Evolutionary conservation across 2,329 filamentous ascomycete species (phyloP).

Genomic region (Alternaria tenuissima): DNA sequence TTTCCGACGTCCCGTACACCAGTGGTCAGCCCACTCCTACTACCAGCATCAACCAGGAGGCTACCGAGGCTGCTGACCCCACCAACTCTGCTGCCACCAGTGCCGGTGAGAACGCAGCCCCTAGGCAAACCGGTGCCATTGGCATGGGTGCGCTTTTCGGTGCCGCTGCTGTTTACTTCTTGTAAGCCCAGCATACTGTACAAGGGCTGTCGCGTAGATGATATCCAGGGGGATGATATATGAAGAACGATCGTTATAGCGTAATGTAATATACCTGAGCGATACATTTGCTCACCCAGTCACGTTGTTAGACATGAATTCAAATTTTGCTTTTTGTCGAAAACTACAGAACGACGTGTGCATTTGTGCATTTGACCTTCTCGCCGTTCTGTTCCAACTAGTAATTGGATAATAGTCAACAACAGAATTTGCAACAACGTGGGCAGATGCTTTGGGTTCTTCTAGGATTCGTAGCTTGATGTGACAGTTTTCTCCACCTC

Average conservation of each 20-base stretch:
- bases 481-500: not conserved
- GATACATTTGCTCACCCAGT: not conserved
- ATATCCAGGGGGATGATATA: not conserved
- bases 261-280: slow-evolving; percentile 14
- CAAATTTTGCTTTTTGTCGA: not conserved
- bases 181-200: slow-evolving; percentile 15
- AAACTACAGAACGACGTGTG: not conserved
- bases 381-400: not conserved
- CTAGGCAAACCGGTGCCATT: slow-evolving; percentile 52
- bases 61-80: slow-evolving; percentile 30
- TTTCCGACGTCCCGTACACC: slow-evolving; percentile 63
- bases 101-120: slow-evolving; percentile 22
- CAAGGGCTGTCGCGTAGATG: not conserved
- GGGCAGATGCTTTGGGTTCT: not conserved
- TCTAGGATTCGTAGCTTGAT: not conserved
- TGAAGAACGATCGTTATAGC: slow-evolving; percentile 10
- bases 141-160: slow-evolving; percentile 60
- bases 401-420: not conserved
- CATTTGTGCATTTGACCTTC: not conserved
- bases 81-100: slow-evolving; percentile 31
- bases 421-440: not conserved
- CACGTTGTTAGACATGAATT: slow-evolving; percentile 1
- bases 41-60: slow-evolving; percentile 49
- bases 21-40: slow-evolving; percentile 60
- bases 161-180: slow-evolving; percentile 50